Conservation (phyloP, 805 yeast genomes). For the Candida xiaguanensis region DNA sequence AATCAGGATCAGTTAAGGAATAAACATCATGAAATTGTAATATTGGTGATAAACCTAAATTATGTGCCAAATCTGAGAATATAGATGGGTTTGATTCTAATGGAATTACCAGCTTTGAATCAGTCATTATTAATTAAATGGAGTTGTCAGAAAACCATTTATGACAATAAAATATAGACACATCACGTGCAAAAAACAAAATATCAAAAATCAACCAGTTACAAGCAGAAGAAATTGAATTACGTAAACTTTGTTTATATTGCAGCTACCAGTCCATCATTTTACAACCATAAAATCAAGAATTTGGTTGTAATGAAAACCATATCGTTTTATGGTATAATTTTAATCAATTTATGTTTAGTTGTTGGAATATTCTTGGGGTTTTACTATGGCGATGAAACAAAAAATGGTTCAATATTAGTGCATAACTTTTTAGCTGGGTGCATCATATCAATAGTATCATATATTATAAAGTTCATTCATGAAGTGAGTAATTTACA, state of each 20-base stretch:
- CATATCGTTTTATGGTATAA: constrained; percentile 4
- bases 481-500: constrained; percentile 7
- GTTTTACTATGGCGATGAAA: neutral
- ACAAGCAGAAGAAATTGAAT: neutral
- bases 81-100: constrained; percentile 87
- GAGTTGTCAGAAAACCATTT: neutral
- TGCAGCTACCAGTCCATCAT: neutral
- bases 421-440: constrained; percentile 5
- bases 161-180: neutral
- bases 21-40: constrained; percentile 75
- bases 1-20: constrained; percentile 80
- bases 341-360: neutral
- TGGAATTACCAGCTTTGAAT: constrained; percentile 57
- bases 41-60: constrained; percentile 61
- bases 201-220: neutral
- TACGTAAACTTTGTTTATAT: neutral
- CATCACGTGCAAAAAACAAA: neutral
- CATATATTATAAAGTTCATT: constrained; percentile 6
- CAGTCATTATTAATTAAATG: constrained; percentile 7
- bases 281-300: neutral
- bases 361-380: neutral
- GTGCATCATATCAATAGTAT: constrained; percentile 1
- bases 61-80: constrained; percentile 64
- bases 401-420: neutral
- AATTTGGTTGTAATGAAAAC: constrained; percentile 2